A percentile compares a stretch with the other conserved stretches of the same genome.
Evolutionary conservation across 2,329 filamentous ascomycete species (phyloP).

Genomic region (Ramichloridium luteum): DNA sequence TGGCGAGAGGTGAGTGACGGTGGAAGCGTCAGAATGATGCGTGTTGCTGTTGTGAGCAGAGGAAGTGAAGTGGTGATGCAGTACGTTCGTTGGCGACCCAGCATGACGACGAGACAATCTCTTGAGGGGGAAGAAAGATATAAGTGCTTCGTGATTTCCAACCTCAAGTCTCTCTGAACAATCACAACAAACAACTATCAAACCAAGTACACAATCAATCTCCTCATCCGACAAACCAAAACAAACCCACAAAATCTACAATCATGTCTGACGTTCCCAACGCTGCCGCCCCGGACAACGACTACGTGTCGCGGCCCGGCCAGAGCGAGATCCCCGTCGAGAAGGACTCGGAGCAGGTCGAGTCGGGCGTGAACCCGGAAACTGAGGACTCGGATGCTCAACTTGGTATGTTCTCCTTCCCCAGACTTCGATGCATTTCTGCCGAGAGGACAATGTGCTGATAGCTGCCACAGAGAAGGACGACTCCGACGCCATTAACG

Average conservation of each 20-base stretch:
- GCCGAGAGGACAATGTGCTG: too few species aligned
- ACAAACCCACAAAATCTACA: neutral
- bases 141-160: too few species aligned
- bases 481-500: constrained; percentile 38
- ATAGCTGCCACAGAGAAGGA: constrained; percentile 36
- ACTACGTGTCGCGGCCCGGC: constrained; percentile 36
- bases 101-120: too few species aligned
- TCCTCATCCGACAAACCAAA: neutral
- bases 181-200: too few species aligned
- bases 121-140: too few species aligned
- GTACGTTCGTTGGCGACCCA: too few species aligned
- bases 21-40: too few species aligned
- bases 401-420: constrained; percentile 33
- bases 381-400: constrained; percentile 37
- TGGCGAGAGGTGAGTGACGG: too few species aligned
- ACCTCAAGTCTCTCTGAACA: too few species aligned
- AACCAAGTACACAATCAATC: neutral
- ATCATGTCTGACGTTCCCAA: constrained; percentile 21
- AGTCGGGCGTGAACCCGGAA: constrained; percentile 33
- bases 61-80: too few species aligned
- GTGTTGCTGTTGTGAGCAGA: too few species aligned
- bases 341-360: constrained; percentile 34
- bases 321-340: constrained; percentile 36
- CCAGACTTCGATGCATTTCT: too few species aligned
- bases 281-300: constrained; percentile 30